Percentiles rank a stretch among this genome's conserved stretches.
Conservation (phyloP, 75 land plant species). For the Cunninghamia lanceolata region DNA sequence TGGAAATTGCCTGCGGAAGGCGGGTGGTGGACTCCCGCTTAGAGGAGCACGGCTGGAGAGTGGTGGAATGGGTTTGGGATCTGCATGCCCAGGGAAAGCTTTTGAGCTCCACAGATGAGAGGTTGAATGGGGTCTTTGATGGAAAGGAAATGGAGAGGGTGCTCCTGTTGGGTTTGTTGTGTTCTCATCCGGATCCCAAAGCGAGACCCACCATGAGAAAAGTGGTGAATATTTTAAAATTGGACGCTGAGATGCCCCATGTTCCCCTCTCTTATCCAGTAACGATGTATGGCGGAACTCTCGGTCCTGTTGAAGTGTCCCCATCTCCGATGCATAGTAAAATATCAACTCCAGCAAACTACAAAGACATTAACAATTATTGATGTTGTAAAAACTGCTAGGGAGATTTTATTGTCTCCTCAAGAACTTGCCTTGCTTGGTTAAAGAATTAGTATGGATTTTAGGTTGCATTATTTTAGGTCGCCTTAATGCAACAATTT, state of each 20-base stretch:
- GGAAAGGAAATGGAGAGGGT: constrained; percentile 17
- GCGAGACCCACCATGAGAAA: constrained; percentile 28
- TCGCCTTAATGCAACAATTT: too few relatives aligned
- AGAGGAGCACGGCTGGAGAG: background rate
- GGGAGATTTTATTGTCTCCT: too few relatives aligned
- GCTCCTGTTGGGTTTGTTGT: constrained; percentile 26
- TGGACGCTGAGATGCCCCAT: constrained; percentile 21
- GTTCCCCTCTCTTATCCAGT: constrained; percentile 5
- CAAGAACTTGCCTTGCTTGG: too few relatives aligned
- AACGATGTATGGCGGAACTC: background rate
- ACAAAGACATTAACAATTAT: too few relatives aligned
- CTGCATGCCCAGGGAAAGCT: constrained; percentile 17
- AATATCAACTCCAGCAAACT: too few relatives aligned
- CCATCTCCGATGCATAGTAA: too few relatives aligned
- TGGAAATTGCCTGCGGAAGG: constrained; percentile 33
- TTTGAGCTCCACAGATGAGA: constrained; percentile 18
- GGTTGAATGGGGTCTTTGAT: constrained; percentile 12
- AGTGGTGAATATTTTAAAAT: constrained; percentile 24
- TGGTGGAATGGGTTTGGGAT: constrained; percentile 37
- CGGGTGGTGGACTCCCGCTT: constrained; percentile 10
- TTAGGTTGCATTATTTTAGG: too few relatives aligned
- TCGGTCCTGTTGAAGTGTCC: background rate
- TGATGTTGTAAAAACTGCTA: too few relatives aligned
- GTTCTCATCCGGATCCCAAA: constrained; percentile 36
- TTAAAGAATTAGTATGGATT: too few relatives aligned